A percentile compares a stretch with the other conserved stretches of the same genome.
Conservation (phyloP, 164 flowering plant genomes). For the Chloranthus sessilifolius region DNA sequence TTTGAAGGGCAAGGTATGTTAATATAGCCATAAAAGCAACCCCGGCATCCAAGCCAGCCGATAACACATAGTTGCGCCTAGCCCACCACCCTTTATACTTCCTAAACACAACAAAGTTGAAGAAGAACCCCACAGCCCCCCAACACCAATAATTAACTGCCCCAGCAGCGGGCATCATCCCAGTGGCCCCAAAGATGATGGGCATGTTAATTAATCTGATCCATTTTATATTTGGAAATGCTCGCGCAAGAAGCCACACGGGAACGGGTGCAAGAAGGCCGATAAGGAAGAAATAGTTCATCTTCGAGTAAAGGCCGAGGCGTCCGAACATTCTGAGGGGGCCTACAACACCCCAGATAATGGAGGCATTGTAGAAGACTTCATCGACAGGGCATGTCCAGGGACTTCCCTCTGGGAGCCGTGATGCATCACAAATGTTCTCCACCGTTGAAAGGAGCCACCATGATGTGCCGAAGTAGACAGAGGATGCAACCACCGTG, state of each 20-base stretch:
- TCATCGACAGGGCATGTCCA: conserved; percentile 57
- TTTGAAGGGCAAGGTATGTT: conserved; percentile 39
- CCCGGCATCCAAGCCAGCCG: conserved; percentile 79
- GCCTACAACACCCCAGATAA: conserved; percentile 52
- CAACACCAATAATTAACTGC: conserved; percentile 48
- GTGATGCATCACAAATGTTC: conserved; percentile 33
- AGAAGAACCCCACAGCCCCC: conserved; percentile 45
- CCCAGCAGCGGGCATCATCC: conserved; percentile 42
- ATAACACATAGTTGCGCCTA: conserved; percentile 51
- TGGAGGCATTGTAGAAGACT: conserved; percentile 37
- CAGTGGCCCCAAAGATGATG: conserved; percentile 34
- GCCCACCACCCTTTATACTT: conserved; percentile 75
- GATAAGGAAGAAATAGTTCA: conserved; percentile 38
- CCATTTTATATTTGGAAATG: conserved; percentile 54
- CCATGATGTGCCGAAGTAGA: conserved; percentile 51
- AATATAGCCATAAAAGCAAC: conserved; percentile 51
- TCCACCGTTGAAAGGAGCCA: conserved; percentile 41
- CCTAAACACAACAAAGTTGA: conserved; percentile 44
- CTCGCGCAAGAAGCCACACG: conserved; percentile 33
- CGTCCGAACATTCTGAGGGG: conserved; percentile 39
- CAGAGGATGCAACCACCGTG: conserved; percentile 38
- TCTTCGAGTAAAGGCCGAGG: conserved; percentile 26
- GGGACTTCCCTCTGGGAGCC: conserved; percentile 43
- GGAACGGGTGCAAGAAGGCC: conserved; percentile 48
- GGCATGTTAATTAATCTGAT: conserved; percentile 57